Evolutionary conservation across 2,329 filamentous ascomycete genomes (phyloP).

Genomic region (Trichoderma asperellum): DNA sequence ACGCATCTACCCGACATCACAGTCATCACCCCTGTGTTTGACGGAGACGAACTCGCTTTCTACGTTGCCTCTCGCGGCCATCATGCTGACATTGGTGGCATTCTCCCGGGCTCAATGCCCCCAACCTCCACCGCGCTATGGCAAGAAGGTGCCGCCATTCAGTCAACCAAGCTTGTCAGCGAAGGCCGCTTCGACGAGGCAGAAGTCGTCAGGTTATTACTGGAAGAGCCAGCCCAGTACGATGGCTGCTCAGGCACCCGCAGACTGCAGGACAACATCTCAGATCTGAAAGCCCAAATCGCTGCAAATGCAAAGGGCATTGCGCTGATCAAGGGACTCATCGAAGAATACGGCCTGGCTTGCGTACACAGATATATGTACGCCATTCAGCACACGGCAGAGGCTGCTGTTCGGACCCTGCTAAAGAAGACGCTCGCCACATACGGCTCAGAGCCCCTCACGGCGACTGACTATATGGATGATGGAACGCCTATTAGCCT

Average conservation of each 20-base stretch:
- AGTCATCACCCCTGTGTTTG: slow-evolving; percentile 44
- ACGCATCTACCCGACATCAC: slow-evolving; percentile 48
- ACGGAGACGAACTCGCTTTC: slow-evolving; percentile 48
- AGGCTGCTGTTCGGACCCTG: slow-evolving; percentile 66
- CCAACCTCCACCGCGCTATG: slow-evolving; percentile 69
- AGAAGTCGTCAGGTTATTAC: slow-evolving; percentile 71
- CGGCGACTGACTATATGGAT: slow-evolving; percentile 70
- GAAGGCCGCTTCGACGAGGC: slow-evolving; percentile 79
- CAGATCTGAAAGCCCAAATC: slow-evolving; percentile 84
- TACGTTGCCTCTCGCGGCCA: slow-evolving; percentile 65
- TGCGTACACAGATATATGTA: slow-evolving; percentile 67
- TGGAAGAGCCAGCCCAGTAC: slow-evolving; percentile 73
- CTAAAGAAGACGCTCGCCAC: slow-evolving; percentile 32
- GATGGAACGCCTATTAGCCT: slow-evolving; percentile 80
- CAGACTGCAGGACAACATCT: slow-evolving; percentile 80
- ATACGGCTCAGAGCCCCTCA: slow-evolving; percentile 33
- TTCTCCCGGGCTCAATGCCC: slow-evolving; percentile 82
- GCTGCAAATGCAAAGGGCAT: slow-evolving; percentile 88
- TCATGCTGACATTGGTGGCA: slow-evolving; percentile 66
- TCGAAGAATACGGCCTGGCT: slow-evolving; percentile 72
- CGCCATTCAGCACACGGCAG: slow-evolving; percentile 48
- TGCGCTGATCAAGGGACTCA: slow-evolving; percentile 69
- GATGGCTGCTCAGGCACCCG: slow-evolving; percentile 78
- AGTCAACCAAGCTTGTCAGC: slow-evolving; percentile 71
- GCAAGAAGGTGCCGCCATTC: slow-evolving; percentile 68